phyloP scores from a whole-genome alignment of 495 filamentous ascomycete genomes.

The Cercophora scortea region DNA sequence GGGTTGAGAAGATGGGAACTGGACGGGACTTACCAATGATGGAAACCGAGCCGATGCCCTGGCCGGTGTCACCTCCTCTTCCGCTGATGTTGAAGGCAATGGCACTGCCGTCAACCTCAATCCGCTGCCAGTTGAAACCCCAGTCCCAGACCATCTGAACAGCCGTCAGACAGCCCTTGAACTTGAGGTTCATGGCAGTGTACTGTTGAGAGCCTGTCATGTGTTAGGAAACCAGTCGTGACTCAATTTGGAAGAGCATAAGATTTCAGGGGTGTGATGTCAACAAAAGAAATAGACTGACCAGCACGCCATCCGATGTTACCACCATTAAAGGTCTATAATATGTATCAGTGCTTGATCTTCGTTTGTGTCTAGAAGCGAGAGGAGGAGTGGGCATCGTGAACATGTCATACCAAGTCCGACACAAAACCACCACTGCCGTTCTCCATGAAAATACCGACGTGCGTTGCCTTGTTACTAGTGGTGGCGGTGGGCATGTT shows the following conservation, averaged over 20 bases:
- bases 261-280: no score
- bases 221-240: no score
- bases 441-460: conserved; percentile 71
- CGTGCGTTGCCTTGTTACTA: conserved; percentile 5
- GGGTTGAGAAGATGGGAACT: conserved; percentile 25
- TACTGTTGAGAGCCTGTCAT: conserved; percentile 75
- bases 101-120: not conserved
- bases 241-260: no score
- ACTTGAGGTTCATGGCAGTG: conserved; percentile 73
- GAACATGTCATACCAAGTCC: not conserved
- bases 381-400: no score
- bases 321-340: conserved; percentile 46
- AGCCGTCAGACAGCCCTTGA: conserved; percentile 75
- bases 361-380: no score
- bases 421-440: conserved; percentile 41
- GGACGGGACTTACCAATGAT: conserved; percentile 50
- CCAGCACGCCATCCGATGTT: conserved; percentile 55
- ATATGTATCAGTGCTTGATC: no score
- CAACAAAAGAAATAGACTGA: no score
- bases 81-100: conserved; percentile 20
- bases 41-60: conserved; percentile 61
- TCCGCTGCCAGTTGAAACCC: conserved; percentile 59
- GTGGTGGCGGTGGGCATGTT: not conserved
- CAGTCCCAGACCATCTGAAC: conserved; percentile 88
- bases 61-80: conserved; percentile 37